phyloP scores from a whole-genome alignment of 345 rosid species.

The Pugionium cornutum region DNA sequence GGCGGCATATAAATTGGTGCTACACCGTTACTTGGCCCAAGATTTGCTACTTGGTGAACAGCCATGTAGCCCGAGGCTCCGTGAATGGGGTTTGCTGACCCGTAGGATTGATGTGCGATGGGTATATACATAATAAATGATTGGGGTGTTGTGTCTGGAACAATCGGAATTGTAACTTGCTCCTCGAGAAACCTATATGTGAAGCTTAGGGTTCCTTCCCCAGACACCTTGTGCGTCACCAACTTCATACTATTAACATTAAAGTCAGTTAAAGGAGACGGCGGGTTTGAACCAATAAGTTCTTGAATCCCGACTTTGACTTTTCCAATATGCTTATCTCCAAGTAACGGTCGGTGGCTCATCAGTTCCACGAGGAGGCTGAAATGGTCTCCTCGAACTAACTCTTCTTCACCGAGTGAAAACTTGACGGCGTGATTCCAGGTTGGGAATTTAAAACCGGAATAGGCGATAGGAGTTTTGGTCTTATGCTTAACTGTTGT shows the following conservation, averaged over 20 bases:
- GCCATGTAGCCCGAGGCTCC: slow-evolving; percentile 1
- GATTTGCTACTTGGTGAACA: slow-evolving; percentile 7
- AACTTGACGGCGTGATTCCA: slow-evolving; percentile 64
- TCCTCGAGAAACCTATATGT: slow-evolving; percentile 53
- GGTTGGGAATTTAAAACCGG: slow-evolving; percentile 47
- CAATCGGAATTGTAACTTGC: slow-evolving; percentile 8
- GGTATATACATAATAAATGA: slow-evolving; percentile 30
- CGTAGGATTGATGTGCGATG: slow-evolving; percentile 14
- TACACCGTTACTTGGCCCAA: slow-evolving; percentile 17
- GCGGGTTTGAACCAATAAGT: slow-evolving; percentile 29
- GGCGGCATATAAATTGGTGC: slow-evolving; percentile 17
- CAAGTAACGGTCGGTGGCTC: slow-evolving; percentile 45
- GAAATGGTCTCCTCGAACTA: slow-evolving; percentile 45
- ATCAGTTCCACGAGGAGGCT: slow-evolving; percentile 49
- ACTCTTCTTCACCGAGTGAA: slow-evolving; percentile 40
- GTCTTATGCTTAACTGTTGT: slow-evolving; percentile 33
- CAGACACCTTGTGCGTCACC: background rate
- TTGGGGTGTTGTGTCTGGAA: background rate
- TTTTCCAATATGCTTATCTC: slow-evolving; percentile 60
- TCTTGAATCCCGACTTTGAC: slow-evolving; percentile 62
- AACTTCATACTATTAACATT: background rate
- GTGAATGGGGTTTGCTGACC: slow-evolving; percentile 11
- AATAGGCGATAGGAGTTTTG: slow-evolving; percentile 43
- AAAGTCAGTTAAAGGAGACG: background rate
- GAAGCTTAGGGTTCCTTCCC: slow-evolving; percentile 52